Evolutionary conservation across 768 basidiomycete species (phyloP).

Genomic region (Austroboletus festivus): DNA sequence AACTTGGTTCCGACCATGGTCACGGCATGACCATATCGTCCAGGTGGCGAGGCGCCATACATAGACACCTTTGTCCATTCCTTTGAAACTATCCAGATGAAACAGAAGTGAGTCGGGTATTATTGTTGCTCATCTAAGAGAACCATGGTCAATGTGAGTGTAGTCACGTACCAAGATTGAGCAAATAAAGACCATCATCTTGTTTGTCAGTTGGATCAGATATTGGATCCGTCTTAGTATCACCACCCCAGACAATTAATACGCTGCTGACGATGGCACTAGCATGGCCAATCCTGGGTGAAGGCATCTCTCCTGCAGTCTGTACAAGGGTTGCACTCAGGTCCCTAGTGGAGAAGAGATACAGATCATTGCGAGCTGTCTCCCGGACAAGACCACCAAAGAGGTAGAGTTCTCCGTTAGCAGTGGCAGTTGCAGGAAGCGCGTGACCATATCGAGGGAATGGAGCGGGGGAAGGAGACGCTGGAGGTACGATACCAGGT

Average conservation of each 20-base stretch:
- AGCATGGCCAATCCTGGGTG: conserved; percentile 92
- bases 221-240: conserved; percentile 78
- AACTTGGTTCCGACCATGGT: conserved; percentile 90
- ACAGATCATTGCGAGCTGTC: conserved; percentile 86
- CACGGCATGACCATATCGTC: conserved; percentile 95
- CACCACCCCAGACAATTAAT: conserved; percentile 96
- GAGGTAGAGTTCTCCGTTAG: conserved; percentile 88
- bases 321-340: conserved; percentile 79
- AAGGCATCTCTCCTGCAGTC: conserved; percentile 85
- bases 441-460: conserved; percentile 97
- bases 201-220: conserved; percentile 66
- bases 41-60: conserved; percentile 72
- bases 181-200: conserved; percentile 89
- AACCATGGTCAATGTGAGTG: background rate
- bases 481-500: conserved; percentile 60
- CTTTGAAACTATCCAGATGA: conserved; percentile 60
- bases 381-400: conserved; percentile 97
- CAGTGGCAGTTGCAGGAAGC: conserved; percentile 71
- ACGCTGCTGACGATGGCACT: conserved; percentile 95
- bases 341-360: conserved; percentile 79
- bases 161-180: conserved; percentile 80
- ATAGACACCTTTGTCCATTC: conserved; percentile 93
- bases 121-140: background rate
- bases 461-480: conserved; percentile 75
- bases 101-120: conserved; percentile 4